Conservation (phyloP, 495 filamentous ascomycete species). For the Polyplosphaeria fusca region DNA sequence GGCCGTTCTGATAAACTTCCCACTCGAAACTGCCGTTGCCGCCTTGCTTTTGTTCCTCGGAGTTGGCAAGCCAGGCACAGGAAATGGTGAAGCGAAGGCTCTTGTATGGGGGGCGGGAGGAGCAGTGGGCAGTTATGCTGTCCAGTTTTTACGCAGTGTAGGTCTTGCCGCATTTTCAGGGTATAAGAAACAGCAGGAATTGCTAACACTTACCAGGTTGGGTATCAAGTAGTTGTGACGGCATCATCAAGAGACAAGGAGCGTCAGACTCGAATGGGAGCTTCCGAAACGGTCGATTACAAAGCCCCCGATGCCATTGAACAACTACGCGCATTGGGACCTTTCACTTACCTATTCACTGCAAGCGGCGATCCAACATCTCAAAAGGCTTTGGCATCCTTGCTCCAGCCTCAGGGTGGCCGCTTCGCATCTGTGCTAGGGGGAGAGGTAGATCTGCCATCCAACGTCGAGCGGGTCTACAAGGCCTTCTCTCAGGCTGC, state of each 20-base stretch:
- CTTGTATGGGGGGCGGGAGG: constrained; percentile 30
- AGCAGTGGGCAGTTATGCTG: constrained; percentile 26
- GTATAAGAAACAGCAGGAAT: not conserved
- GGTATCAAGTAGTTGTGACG: constrained; percentile 30
- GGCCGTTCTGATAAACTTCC: constrained; percentile 27
- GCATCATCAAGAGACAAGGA: constrained; percentile 25
- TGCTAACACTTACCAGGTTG: constrained; percentile 30
- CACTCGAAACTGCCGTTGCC: constrained; percentile 30
- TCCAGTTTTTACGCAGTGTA: constrained; percentile 30
- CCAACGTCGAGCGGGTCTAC: constrained; percentile 29
- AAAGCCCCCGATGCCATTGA: constrained; percentile 23
- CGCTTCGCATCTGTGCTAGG: constrained; percentile 24
- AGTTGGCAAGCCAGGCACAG: constrained; percentile 26
- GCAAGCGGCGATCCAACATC: constrained; percentile 26
- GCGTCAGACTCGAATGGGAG: constrained; percentile 30
- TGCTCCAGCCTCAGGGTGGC: constrained; percentile 29
- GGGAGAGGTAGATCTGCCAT: constrained; percentile 25
- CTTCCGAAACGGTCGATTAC: constrained; percentile 31
- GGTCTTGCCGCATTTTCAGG: not conserved
- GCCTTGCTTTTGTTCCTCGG: constrained; percentile 29
- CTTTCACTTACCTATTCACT: constrained; percentile 29
- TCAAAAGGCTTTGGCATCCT: constrained; percentile 23
- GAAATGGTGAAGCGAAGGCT: constrained; percentile 18
- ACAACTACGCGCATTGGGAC: constrained; percentile 19
- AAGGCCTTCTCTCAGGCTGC: constrained; percentile 23